Percentiles rank a stretch among this genome's conserved stretches.
Conservation (phyloP, 2,329 filamentous ascomycete genomes). For the Exutisphaerella laricina region DNA sequence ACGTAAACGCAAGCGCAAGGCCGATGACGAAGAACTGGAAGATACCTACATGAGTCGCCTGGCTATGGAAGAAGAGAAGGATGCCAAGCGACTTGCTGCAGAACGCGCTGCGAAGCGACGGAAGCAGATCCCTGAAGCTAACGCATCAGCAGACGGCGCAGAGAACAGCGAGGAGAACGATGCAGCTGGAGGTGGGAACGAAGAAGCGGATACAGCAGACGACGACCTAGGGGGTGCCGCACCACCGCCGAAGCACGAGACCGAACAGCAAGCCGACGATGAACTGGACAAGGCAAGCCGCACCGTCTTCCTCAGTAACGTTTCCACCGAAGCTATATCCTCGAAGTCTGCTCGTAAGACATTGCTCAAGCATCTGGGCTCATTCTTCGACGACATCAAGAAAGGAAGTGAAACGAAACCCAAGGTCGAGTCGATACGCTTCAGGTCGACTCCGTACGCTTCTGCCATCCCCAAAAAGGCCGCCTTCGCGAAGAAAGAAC, state of each 20-base stretch:
- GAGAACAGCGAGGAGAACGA: slow-evolving; percentile 29
- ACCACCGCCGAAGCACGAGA: slow-evolving; percentile 54
- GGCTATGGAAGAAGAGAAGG: slow-evolving; percentile 41
- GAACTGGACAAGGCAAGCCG: slow-evolving; percentile 81
- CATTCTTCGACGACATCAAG: slow-evolving; percentile 57
- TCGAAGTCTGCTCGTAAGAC: slow-evolving; percentile 76
- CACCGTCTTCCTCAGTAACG: slow-evolving; percentile 90
- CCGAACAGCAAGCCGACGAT: slow-evolving; percentile 37
- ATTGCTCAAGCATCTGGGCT: slow-evolving; percentile 70
- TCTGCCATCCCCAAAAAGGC: slow-evolving; percentile 82
- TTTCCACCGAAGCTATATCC: slow-evolving; percentile 74
- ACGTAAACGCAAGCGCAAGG: slow-evolving; percentile 48
- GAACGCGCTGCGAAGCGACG: slow-evolving; percentile 30
- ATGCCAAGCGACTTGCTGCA: slow-evolving; percentile 24
- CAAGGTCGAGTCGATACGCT: slow-evolving; percentile 85
- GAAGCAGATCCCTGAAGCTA: slow-evolving; percentile 24
- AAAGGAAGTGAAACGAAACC: slow-evolving; percentile 47
- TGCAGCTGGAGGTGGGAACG: slow-evolving; percentile 24
- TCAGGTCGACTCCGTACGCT: slow-evolving; percentile 86
- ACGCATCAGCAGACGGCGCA: slow-evolving; percentile 24
- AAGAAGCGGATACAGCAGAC: slow-evolving; percentile 13
- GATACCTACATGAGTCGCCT: slow-evolving; percentile 64
- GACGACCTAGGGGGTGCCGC: slow-evolving; percentile 46
- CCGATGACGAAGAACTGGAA: slow-evolving; percentile 60
- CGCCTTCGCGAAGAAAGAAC: slow-evolving; percentile 82